phyloP scores from a whole-genome alignment of 768 basidiomycete species.

The Phylloporus arenicola region DNA sequence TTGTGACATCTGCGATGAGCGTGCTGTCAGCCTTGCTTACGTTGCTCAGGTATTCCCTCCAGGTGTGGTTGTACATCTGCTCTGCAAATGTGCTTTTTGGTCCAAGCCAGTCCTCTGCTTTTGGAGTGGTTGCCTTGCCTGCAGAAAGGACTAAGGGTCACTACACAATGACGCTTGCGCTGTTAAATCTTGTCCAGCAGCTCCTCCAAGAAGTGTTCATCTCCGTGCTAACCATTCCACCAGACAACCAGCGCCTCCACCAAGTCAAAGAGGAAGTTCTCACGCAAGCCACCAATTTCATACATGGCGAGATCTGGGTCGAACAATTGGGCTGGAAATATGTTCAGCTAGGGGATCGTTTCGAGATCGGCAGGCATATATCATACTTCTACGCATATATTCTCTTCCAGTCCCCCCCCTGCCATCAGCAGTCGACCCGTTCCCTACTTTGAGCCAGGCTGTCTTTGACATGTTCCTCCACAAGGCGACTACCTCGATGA shows the following conservation, averaged over 20 bases:
- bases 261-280: constrained; percentile 83
- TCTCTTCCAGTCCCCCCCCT: constrained; percentile 56
- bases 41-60: constrained; percentile 67
- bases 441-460: constrained; percentile 53
- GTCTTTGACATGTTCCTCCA: constrained; percentile 68
- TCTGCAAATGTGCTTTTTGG: constrained; percentile 76
- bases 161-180: constrained; percentile 77
- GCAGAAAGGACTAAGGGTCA: constrained; percentile 65
- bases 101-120: constrained; percentile 47
- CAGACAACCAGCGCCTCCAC: constrained; percentile 55
- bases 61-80: constrained; percentile 85
- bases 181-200: constrained; percentile 71
- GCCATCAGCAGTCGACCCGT: constrained; percentile 50
- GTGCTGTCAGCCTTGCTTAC: constrained; percentile 74
- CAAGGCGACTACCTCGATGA: constrained; percentile 72
- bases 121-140: constrained; percentile 61
- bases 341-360: constrained; percentile 70
- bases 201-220: constrained; percentile 69
- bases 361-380: constrained; percentile 71
- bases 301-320: constrained; percentile 86
- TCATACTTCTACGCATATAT: constrained; percentile 63
- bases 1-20: constrained; percentile 78
- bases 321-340: constrained; percentile 87
- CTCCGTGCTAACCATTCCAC: constrained; percentile 42
- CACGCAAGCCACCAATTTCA: constrained; percentile 66